These are phyloP conservation scores for Hawksworthiomyces lignivorus DNA, from an alignment of 2,329 filamentous ascomycete genomes.

Conservation along the genomic window DNA sequence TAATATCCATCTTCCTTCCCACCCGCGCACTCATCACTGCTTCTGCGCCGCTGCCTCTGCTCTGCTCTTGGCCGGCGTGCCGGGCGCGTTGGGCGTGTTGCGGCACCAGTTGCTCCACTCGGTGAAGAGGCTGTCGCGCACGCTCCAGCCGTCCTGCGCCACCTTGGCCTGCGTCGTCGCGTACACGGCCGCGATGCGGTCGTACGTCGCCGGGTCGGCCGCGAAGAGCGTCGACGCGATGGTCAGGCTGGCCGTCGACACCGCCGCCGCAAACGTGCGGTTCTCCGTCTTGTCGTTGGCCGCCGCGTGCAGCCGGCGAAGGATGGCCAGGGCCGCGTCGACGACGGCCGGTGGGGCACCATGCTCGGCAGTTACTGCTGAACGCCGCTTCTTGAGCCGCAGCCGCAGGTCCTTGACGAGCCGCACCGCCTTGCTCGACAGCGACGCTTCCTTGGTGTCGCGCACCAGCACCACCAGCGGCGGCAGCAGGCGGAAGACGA, in stretches of 20 bases:
- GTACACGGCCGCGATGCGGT: slow-evolving; percentile 56
- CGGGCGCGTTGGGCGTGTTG: no score
- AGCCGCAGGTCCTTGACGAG: slow-evolving; percentile 67
- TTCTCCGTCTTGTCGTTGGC: slow-evolving; percentile 45
- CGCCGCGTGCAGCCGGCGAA: slow-evolving; percentile 65
- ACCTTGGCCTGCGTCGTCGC: slow-evolving; percentile 52
- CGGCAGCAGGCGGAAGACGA: slow-evolving; percentile 63
- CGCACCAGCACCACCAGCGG: slow-evolving; percentile 71
- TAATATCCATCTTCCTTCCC: no score
- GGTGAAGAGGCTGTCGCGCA: slow-evolving; percentile 59
- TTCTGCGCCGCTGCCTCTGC: no score
- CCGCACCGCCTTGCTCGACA: slow-evolving; percentile 65
- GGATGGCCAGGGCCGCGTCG: slow-evolving; percentile 44
- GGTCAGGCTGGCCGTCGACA: slow-evolving; percentile 64
- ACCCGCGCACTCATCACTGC: no score
- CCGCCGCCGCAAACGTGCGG: slow-evolving; percentile 65
- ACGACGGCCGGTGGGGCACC: slow-evolving; percentile 14
- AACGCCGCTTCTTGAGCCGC: slow-evolving; percentile 50
- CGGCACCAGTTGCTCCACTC: slow-evolving; percentile 66
- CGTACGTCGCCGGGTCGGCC: slow-evolving; percentile 43
- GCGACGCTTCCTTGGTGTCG: slow-evolving; percentile 66
- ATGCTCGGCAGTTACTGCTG: slow-evolving; percentile 24
- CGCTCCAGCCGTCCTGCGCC: slow-evolving; percentile 49
- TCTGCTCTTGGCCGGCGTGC: no score
- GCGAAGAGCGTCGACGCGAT: slow-evolving; percentile 55